Base-by-base conservation (phyloP, 1,284 basidiomycete species). In the Pseudozyma pruni region DNA sequence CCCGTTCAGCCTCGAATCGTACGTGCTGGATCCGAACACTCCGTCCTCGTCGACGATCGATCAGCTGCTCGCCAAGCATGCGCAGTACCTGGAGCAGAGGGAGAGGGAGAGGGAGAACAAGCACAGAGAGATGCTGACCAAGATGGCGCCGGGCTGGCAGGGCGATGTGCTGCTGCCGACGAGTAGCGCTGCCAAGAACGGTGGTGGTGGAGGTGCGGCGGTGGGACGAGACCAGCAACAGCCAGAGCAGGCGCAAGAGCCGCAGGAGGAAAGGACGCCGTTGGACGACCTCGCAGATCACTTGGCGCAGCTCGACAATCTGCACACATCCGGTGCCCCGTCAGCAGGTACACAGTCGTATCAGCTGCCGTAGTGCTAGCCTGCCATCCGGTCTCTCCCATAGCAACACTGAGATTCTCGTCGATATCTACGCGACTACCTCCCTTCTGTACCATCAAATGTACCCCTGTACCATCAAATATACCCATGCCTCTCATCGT, bases 1-100 rank as follows among this genome's bases (percentile, higher is more conserved):
- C 41, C 69, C 72, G 0, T 78, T 78, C 52, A 57, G 50, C 38
- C 67, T 78, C 47, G 76, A 78, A 35, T 58, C 64, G 14, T 76
- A 72, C 51, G 75, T 78, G 5, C 50, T 76, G 8, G 67, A 67
- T 43, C 48, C 55, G 16, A 64, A 66, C 44, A 67, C 57, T 0
- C 67, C 71, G 0, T 56, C 51, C 2, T 66, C 61, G 1, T 8
- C 54, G 0, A 73, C 61, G 10, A 42, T 74, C 9, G 54, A 58
- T 17, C 38, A 57, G 33, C 34, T 71, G 29, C 43, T 67, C 6
- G 43, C 44, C 11, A 59, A 57, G 19, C 67, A 74, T 33, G 9
- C 32, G 13, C 45, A 48, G 32, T 73, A 70, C 31, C 47, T 73
- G 4, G 39, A 46, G n/a, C n/a, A 17, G 1, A 23, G 71, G n/a